Base-by-base conservation (phyloP, 2,329 filamentous ascomycete species). In the Pestalotiopsis sp. region DNA sequence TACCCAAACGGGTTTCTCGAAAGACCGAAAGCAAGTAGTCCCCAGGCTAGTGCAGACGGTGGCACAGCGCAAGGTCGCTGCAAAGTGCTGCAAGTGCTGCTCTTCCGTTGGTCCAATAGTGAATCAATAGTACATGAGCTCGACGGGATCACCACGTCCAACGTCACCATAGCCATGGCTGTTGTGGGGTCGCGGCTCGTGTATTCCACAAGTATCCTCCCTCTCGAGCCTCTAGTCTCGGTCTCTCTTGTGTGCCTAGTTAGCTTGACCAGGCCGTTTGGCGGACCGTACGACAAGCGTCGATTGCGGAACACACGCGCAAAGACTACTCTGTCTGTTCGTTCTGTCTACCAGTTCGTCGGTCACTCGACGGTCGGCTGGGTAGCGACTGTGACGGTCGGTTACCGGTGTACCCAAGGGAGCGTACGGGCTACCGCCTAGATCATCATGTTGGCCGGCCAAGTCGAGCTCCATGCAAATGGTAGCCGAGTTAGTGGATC, bases 201-300 rank as follows among this genome's bases (percentile, higher is more conserved):
- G 41, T 56, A 56, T 38, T 36, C 36, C 31, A 25, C n/a, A 57
- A 25, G 63, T 66, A 66, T 56, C 20, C 45, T n/a, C 31, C 31
- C 31, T 36, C 31, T 36, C 31, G 31, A 36, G 31, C 45, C 20
- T 52, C 45, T 52, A 52, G 45, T 52, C 45, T 52, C 31, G 20
- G 27, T 56, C 41, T 36, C 52, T n/a, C 27, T 23, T 36, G 31
- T 36, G 31, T 36, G 31, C 31, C 39, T 66, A 23, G 31, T 57
- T 66, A 45, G 63, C 63, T 27, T 17, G 63, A 23, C 63, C 41
- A 66, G 63, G 63, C 63, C 63, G 63, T 66, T 66, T 45, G 52
- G 63, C 63, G 41, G 63, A 36, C 63, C 49, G 63, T 27, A 56
- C 14, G 63, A 58, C 63, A 66, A 27, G 63, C 41, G 63, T 31